Evolutionary conservation across 495 filamentous ascomycete genomes (phyloP).

Genomic region (Aspergillus indologenus): DNA sequence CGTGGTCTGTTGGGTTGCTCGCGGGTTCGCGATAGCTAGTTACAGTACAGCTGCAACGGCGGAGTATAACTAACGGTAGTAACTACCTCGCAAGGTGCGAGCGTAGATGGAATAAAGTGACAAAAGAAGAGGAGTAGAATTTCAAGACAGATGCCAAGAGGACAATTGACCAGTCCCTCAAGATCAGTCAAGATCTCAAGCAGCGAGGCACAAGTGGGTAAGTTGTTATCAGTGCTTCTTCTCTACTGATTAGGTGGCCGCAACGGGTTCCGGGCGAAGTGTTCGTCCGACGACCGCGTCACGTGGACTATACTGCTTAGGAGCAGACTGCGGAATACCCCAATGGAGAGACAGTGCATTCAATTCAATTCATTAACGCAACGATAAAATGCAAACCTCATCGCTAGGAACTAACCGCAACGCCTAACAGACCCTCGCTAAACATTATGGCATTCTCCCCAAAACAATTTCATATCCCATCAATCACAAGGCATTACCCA

Average conservation of each 20-base stretch:
- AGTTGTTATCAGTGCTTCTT: background rate
- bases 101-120: background rate
- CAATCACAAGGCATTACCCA: background rate
- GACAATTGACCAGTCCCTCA: slow-evolving; percentile 1
- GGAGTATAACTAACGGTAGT: too few relatives aligned
- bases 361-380: background rate
- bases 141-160: background rate
- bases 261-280: slow-evolving; percentile 4
- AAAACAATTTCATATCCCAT: background rate
- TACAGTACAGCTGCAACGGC: too few relatives aligned
- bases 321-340: too few relatives aligned
- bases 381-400: too few relatives aligned
- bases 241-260: slow-evolving; percentile 17
- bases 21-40: too few relatives aligned
- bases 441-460: background rate
- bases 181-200: slow-evolving; percentile 23
- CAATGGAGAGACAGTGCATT: background rate
- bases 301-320: slow-evolving; percentile 11
- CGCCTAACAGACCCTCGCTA: too few relatives aligned
- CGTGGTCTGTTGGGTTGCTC: too few relatives aligned
- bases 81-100: too few relatives aligned
- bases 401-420: too few relatives aligned
- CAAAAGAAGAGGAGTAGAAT: background rate
- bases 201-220: background rate
- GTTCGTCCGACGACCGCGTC: slow-evolving; percentile 16